Percentiles rank a stretch among this genome's conserved stretches.
Conservation (phyloP, 345 rosid species). For the Euphorbia pulcherrima region DNA sequence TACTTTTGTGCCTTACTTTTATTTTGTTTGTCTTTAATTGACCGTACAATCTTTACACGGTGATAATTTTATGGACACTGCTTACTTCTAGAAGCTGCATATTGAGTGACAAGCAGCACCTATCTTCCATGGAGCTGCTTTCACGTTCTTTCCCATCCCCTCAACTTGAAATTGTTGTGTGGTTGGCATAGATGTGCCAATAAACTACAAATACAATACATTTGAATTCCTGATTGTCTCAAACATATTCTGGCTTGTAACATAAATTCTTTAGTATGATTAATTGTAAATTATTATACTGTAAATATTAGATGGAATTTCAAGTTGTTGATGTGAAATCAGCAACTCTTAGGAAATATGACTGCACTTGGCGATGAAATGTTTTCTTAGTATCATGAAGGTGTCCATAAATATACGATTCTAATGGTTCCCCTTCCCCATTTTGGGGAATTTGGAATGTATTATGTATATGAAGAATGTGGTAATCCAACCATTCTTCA, state of each 20-base stretch:
- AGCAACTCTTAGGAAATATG: not conserved
- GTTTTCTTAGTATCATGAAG: too few species aligned
- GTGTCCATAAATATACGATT: too few species aligned
- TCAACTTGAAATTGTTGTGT: not conserved
- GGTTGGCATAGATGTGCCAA: not conserved
- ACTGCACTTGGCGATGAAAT: not conserved
- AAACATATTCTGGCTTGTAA: not conserved
- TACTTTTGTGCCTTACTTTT: not conserved
- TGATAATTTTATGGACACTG: not conserved
- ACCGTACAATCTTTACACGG: not conserved
- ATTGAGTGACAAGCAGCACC: not conserved
- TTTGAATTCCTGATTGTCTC: not conserved
- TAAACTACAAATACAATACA: not conserved
- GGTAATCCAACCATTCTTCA: too few species aligned
- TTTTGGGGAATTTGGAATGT: too few species aligned
- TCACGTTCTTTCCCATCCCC: not conserved
- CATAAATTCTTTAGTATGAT: not conserved
- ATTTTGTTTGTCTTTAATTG: not conserved
- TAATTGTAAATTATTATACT: not conserved
- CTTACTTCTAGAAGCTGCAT: not conserved
- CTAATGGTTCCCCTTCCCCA: too few species aligned
- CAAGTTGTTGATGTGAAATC: not conserved
- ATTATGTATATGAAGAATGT: too few species aligned
- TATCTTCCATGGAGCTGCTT: not conserved
- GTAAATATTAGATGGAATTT: not conserved